Base-by-base conservation (phyloP, 2,329 filamentous ascomycete genomes). In the Penicillium janthinellum region DNA sequence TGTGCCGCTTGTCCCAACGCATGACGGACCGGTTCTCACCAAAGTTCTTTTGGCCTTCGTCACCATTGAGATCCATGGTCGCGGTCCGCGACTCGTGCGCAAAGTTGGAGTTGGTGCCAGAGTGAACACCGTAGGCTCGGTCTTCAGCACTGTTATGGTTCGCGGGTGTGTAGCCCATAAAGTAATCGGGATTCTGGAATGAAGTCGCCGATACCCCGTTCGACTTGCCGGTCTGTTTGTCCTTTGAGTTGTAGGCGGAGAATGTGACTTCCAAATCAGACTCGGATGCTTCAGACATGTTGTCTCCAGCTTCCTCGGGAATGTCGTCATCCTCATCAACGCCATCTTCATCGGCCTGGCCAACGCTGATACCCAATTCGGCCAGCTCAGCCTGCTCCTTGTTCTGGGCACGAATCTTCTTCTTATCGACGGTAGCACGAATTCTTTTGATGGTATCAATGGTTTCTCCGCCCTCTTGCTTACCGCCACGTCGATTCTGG, bases 1-100 rank as follows among this genome's bases (percentile, higher is more conserved):
- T 96, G 71, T 88, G 86, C 77, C 96, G 96, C 81, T 96, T 94
- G 81, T 99, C 95, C 95, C 95, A 99, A 66, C 95, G 89, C 88
- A 96, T 89, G 49, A 86, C 82, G 66, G 88, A 89, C 49, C 88
- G 85, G 2, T 92, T 87, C 69, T 91, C 87, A 62, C 87, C 92
- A 74, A 97, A 96, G 1, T 86, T 84, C 72, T 91, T 90, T 11
- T 67, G 86, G 11, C 85, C 86, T 67, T 98, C 95, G 77, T 99
- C 95, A 72, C 92, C 92, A 61, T 86, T 89, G 12, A 99, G 87
- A 75, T 98, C 95, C 91, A 99, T 96, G 41, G 92, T 90, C 2
- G 88, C 91, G 65, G 87, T 86, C 67, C 92, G 86, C n/a, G 96
- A 94, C 6, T 91, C 91, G 71, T 92, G 88, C 49, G 96, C 85